Base-by-base conservation (phyloP, 2,329 filamentous ascomycete species). In the Calonectria naviculata region DNA sequence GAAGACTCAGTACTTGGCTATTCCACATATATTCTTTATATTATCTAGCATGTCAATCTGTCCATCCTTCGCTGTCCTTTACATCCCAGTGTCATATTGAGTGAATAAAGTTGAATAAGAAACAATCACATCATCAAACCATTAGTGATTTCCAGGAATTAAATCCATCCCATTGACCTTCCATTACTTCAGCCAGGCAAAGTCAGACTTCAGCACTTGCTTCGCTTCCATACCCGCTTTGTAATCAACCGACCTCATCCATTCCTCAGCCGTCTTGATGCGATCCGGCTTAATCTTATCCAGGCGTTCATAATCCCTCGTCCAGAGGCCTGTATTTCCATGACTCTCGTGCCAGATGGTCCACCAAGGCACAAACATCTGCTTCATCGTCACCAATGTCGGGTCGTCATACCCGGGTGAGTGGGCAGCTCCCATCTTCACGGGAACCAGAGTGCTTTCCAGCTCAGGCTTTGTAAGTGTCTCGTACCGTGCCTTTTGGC, bases 281-380 rank as follows among this genome's bases (percentile, higher is more conserved):
- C 71, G 56, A 1, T 62, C 60, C 1, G 71, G 71, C n/a, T 71
- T 28, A 4, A 73, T 71, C 49, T 56, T 71, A 15, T 73, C 71
- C 49, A 73, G 17, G 8, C 68, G 68, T 9, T 38, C 49, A 21
- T 73, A 73, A 41, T 73, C 71, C 29, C 63, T 68, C 2, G 56
- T 67, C 70, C 70, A 72, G 7, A 72, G 63, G 4, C 70, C 70
- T 19, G 60, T 67, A n/a, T 71, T 73, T n/a, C 60, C 71, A 15
- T 62, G 68, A n/a, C 68, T 71, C 26, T 71, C 71, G 3, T 64
- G 42, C 71, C 71, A 73, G 31, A 71, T 71, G 15, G 54, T 71
- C 13, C 47, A 73, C 68, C 68, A 73, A 12, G 68, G 68, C 15
- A 61, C 44, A 58, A 73, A 73, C 24, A 65, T 67, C 9, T 64